Percentiles rank a stretch among this genome's conserved stretches.
These are phyloP conservation scores for Onygena corvina DNA, from an alignment of 2,329 filamentous ascomycete species.

Conservation along the genomic window DNA sequence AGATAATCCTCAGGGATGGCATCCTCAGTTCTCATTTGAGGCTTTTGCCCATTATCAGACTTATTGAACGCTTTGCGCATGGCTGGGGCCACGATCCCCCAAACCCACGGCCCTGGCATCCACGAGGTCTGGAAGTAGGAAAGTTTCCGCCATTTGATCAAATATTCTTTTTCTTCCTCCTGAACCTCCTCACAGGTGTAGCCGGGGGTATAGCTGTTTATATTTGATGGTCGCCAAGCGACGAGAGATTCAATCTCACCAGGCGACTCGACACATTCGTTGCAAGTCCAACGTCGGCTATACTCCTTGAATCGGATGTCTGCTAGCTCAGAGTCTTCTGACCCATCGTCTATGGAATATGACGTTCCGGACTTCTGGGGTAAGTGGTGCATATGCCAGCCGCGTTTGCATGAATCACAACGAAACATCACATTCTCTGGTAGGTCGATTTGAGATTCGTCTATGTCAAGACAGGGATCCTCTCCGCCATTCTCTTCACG, in stretches of 20 bases:
- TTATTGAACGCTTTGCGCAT: constrained; percentile 70
- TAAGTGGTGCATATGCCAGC: constrained; percentile 75
- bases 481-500: constrained; percentile 65
- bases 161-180: constrained; percentile 78
- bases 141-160: constrained; percentile 71
- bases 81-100: constrained; percentile 48
- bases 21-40: constrained; percentile 59
- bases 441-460: constrained; percentile 58
- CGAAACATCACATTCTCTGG: constrained; percentile 66
- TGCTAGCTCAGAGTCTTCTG: constrained; percentile 27
- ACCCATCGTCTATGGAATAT: constrained; percentile 19
- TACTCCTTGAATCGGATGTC: constrained; percentile 60
- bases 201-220: constrained; percentile 43
- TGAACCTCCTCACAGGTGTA: constrained; percentile 44
- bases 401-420: constrained; percentile 62
- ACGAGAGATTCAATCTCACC: constrained; percentile 66
- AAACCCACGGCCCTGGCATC: constrained; percentile 85
- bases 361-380: constrained; percentile 35
- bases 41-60: constrained; percentile 48
- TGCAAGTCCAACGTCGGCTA: constrained; percentile 63
- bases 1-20: constrained; percentile 82
- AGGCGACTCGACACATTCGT: constrained; percentile 55
- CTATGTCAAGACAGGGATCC: constrained; percentile 60
- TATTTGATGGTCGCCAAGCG: constrained; percentile 67
- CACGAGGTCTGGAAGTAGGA: constrained; percentile 77